Evolutionary conservation across 768 basidiomycete species (phyloP).

Genomic region (Thelephora aurantiotincta): DNA sequence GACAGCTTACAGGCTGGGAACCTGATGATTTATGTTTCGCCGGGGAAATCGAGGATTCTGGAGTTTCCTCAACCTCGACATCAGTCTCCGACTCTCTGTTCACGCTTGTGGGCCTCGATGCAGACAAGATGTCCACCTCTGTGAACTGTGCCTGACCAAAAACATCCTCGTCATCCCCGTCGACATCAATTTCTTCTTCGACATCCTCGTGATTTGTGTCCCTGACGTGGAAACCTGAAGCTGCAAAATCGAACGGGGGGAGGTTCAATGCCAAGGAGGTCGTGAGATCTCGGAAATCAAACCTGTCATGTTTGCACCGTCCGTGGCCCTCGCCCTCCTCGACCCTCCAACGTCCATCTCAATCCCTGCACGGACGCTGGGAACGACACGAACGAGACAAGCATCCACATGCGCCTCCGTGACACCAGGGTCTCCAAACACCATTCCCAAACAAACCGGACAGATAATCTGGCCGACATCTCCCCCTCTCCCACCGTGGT

Average conservation of each 20-base stretch:
- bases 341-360: slow-evolving; percentile 30
- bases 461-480: slow-evolving; percentile 38
- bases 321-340: slow-evolving; percentile 25
- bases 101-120: slow-evolving; percentile 7
- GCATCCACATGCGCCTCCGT: slow-evolving; percentile 73
- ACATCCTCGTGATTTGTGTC: slow-evolving; percentile 42
- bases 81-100: slow-evolving; percentile 9
- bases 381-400: slow-evolving; percentile 46
- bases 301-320: slow-evolving; percentile 21
- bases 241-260: slow-evolving; percentile 19
- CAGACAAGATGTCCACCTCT: slow-evolving; percentile 49
- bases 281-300: slow-evolving; percentile 7
- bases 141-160: slow-evolving; percentile 69
- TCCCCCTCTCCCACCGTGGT: slow-evolving; percentile 9
- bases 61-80: slow-evolving; percentile 22
- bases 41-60: too few species aligned
- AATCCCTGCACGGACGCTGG: slow-evolving; percentile 28
- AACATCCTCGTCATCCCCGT: slow-evolving; percentile 54
- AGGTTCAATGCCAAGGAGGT: not conserved
- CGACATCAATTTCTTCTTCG: slow-evolving; percentile 71
- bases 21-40: too few species aligned
- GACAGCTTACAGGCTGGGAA: slow-evolving; percentile 17
- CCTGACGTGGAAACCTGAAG: slow-evolving; percentile 61
- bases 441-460: slow-evolving; percentile 47
- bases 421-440: slow-evolving; percentile 58